Percentiles rank a stretch among this genome's conserved stretches.
Conservation (phyloP, 495 filamentous ascomycete genomes). For the Annulohypoxylon bovei region DNA sequence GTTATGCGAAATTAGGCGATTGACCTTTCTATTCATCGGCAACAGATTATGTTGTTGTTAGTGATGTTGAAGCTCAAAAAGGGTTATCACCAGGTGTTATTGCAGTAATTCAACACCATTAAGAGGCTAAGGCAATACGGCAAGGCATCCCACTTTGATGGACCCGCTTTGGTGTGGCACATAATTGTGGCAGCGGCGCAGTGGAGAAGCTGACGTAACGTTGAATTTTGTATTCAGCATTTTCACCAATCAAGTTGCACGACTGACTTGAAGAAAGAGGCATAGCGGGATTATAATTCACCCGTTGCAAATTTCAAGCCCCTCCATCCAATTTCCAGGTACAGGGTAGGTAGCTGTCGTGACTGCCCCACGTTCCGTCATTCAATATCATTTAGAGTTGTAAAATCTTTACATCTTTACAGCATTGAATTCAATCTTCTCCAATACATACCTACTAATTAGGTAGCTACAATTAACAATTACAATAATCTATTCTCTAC, state of each 20-base stretch:
- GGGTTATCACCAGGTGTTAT: constrained; percentile 20
- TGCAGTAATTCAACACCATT: not conserved
- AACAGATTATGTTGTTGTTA: constrained; percentile 5
- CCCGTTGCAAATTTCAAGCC: constrained; percentile 9
- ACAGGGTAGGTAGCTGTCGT: constrained; percentile 8
- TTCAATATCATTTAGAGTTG: constrained; percentile 9
- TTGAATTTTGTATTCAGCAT: not conserved
- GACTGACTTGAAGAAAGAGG: not conserved
- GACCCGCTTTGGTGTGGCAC: not conserved
- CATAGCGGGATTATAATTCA: constrained; percentile 14
- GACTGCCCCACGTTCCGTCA: constrained; percentile 32
- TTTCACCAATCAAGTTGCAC: constrained; percentile 9
- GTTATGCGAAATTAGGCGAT: constrained; percentile 8
- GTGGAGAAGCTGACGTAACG: constrained; percentile 28
- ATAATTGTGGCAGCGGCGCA: constrained; percentile 13
- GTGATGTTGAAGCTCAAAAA: constrained; percentile 27
- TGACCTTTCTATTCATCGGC: constrained; percentile 25
- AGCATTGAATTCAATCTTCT: no score
- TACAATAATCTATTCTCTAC: not conserved
- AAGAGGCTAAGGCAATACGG: not conserved
- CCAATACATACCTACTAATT: no score
- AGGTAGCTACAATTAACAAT: no score
- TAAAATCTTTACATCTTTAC: not conserved
- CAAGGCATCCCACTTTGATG: constrained; percentile 21
- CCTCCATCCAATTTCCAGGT: constrained; percentile 5